Conservation (phyloP, 805 yeast species). For the Schizosaccharomyces cryophilus region DNA sequence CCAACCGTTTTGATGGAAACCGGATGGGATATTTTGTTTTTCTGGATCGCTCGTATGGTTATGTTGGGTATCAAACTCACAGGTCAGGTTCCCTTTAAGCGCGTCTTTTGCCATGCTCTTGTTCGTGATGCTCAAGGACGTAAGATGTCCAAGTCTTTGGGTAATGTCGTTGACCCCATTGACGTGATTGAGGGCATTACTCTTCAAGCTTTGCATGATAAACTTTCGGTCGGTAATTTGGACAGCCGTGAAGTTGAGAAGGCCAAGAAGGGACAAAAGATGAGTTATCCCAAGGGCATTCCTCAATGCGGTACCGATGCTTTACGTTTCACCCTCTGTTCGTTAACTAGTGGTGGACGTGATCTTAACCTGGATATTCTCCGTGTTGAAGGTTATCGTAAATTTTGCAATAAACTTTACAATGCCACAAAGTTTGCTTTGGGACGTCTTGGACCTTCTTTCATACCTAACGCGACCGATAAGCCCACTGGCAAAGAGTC, state of each 20-base stretch:
- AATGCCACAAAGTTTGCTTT: slow-evolving; percentile 95
- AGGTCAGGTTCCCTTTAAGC: slow-evolving; percentile 77
- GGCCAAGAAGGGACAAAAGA: slow-evolving; percentile 69
- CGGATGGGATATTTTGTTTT: slow-evolving; percentile 97
- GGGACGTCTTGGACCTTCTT: slow-evolving; percentile 76
- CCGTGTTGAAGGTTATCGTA: slow-evolving; percentile 96
- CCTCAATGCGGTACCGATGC: slow-evolving; percentile 99
- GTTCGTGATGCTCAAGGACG: slow-evolving; percentile 98
- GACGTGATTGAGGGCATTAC: slow-evolving; percentile 82
- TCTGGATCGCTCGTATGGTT: slow-evolving; percentile 97
- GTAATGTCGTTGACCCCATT: slow-evolving; percentile 87
- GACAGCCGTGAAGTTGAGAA: slow-evolving; percentile 70
- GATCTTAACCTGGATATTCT: slow-evolving; percentile 88
- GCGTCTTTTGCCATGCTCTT: slow-evolving; percentile 93
- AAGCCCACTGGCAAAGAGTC: slow-evolving; percentile 52
- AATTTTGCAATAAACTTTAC: slow-evolving; percentile 97
- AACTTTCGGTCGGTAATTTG: slow-evolving; percentile 57
- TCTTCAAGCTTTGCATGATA: slow-evolving; percentile 52
- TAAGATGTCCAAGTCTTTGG: slow-evolving; percentile 93
- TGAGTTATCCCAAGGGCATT: slow-evolving; percentile 85
- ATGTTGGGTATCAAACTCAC: slow-evolving; percentile 73
- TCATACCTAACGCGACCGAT: slow-evolving; percentile 47
- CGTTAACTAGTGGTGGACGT: slow-evolving; percentile 95
- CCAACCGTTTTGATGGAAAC: slow-evolving; percentile 93
- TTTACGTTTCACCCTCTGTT: slow-evolving; percentile 89